Conservation (phyloP, 768 basidiomycete genomes). For the Mycena albidolilacea region DNA sequence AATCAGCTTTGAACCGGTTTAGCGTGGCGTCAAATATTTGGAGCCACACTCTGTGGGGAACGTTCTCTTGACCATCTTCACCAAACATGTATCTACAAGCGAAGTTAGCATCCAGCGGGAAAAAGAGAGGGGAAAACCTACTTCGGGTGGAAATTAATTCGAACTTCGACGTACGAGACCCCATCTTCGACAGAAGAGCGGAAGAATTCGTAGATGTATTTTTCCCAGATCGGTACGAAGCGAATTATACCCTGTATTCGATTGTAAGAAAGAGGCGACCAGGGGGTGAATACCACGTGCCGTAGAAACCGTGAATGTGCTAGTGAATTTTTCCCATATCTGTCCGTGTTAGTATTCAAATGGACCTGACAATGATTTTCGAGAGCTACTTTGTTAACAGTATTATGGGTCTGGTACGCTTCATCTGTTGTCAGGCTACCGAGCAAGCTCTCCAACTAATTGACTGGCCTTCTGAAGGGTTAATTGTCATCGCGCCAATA, state of each 20-base stretch:
- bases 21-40: slow-evolving; percentile 66
- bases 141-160: slow-evolving; percentile 76
- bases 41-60: slow-evolving; percentile 75
- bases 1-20: slow-evolving; percentile 66
- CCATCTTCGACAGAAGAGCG: slow-evolving; percentile 76
- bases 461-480: slow-evolving; percentile 64
- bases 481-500: slow-evolving; percentile 71
- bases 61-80: slow-evolving; percentile 67
- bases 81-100: slow-evolving; percentile 66
- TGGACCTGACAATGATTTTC: too few relatives aligned
- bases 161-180: slow-evolving; percentile 78
- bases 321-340: slow-evolving; percentile 85
- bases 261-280: slow-evolving; percentile 13
- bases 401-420: slow-evolving; percentile 82
- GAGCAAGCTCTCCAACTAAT: too few relatives aligned
- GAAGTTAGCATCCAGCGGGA: slow-evolving; percentile 9
- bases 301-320: slow-evolving; percentile 63
- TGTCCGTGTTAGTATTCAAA: slow-evolving; percentile 43
- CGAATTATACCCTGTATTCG: slow-evolving; percentile 57
- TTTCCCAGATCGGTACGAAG: slow-evolving; percentile 70
- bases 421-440: background rate
- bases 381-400: slow-evolving; percentile 68
- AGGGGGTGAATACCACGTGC: slow-evolving; percentile 50
- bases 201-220: slow-evolving; percentile 77
- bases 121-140: slow-evolving; percentile 45